Evolutionary conservation across 2,329 filamentous ascomycete genomes (phyloP).

Genomic region (Sporothrix globosa): DNA sequence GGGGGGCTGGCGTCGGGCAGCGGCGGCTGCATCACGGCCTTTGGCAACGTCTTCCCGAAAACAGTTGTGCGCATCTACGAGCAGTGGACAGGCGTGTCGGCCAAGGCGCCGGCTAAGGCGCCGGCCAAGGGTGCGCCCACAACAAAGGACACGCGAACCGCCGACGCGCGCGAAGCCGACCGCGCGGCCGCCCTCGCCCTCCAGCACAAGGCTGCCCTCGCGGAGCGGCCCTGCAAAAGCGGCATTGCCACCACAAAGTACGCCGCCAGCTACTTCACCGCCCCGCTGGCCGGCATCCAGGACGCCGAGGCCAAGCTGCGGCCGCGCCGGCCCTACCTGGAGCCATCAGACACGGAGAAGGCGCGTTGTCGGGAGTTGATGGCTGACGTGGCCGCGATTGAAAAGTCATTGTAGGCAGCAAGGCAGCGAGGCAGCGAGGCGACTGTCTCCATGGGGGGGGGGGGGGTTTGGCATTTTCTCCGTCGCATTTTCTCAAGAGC

Average conservation of each 20-base stretch:
- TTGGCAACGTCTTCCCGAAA: conserved; percentile 65
- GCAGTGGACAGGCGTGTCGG: conserved; percentile 51
- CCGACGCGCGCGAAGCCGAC: conserved; percentile 51
- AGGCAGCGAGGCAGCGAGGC: too few relatives aligned
- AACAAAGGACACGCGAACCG: conserved; percentile 29
- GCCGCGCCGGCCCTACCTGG: conserved; percentile 65
- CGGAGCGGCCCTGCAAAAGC: conserved; percentile 66
- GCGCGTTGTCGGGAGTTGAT: conserved; percentile 47
- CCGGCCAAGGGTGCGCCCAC: not conserved
- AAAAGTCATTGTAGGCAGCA: conserved; percentile 41
- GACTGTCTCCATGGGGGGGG: too few relatives aligned
- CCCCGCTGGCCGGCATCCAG: conserved; percentile 60
- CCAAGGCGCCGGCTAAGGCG: conserved; percentile 18
- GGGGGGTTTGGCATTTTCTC: too few relatives aligned
- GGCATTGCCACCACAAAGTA: conserved; percentile 72
- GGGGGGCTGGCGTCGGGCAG: conserved; percentile 61
- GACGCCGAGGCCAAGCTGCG: conserved; percentile 60
- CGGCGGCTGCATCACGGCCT: conserved; percentile 63
- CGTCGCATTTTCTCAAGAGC: too few relatives aligned
- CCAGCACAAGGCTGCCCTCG: conserved; percentile 65
- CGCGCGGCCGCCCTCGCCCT: conserved; percentile 61
- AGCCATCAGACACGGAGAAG: conserved; percentile 51
- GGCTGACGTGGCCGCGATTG: conserved; percentile 51
- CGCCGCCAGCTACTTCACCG: conserved; percentile 64
- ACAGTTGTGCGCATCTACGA: conserved; percentile 62